Conservation (phyloP, 106 monocot species). For the Dendrobium nobile region DNA sequence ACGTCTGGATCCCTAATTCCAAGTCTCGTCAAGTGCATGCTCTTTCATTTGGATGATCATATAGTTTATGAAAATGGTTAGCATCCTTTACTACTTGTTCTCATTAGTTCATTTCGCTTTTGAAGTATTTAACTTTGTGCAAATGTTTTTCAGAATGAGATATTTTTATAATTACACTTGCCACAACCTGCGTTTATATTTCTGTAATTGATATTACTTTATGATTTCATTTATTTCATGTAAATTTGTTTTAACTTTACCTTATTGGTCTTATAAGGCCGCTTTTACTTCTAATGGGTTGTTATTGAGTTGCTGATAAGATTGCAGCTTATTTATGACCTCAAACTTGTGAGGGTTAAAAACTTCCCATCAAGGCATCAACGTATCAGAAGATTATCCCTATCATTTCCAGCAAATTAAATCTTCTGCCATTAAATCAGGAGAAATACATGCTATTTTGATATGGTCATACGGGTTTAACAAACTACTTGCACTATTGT, state of each 20-base stretch:
- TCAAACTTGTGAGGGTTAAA: background rate
- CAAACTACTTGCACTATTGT: background rate
- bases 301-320: background rate
- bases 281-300: background rate
- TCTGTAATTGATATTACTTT: background rate
- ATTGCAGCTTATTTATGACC: background rate
- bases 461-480: background rate
- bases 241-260: background rate
- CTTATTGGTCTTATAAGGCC: background rate
- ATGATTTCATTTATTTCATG: background rate
- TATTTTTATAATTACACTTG: background rate
- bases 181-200: background rate
- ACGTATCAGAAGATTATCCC: background rate
- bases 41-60: slow-evolving; percentile 71
- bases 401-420: background rate
- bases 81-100: slow-evolving; percentile 8
- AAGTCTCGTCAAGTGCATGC: slow-evolving; percentile 82
- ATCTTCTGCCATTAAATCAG: background rate
- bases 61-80: slow-evolving; percentile 69
- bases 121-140: background rate
- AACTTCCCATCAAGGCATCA: background rate
- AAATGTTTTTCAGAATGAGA: background rate
- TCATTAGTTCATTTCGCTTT: background rate
- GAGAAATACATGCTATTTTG: background rate
- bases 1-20: slow-evolving; percentile 87